Percentiles rank a stretch among this genome's conserved stretches.
Conservation (phyloP, 106 monocot species). For the Apostasia shenzhenica region DNA sequence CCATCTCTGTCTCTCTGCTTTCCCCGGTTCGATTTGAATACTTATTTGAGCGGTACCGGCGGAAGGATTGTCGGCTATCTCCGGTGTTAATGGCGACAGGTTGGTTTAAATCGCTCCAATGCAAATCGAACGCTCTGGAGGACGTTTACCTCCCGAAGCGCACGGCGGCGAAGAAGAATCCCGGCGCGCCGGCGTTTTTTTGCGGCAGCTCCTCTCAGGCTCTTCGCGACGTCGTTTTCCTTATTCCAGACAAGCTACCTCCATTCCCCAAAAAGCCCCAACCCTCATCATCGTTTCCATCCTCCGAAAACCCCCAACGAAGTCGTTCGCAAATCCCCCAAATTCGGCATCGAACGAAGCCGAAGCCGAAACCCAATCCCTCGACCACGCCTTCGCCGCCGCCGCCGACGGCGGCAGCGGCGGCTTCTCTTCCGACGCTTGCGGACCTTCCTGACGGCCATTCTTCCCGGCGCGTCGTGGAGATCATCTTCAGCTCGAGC, state of each 20-base stretch:
- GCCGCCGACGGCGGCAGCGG: slow-evolving; percentile 10
- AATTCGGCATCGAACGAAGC: slow-evolving; percentile 11
- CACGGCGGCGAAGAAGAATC: slow-evolving; percentile 8
- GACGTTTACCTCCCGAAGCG: slow-evolving; percentile 29
- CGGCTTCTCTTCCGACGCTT: slow-evolving; percentile 25
- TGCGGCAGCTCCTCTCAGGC: slow-evolving; percentile 27
- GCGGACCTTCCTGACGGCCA: slow-evolving; percentile 49
- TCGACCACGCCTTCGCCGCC: slow-evolving; percentile 12
- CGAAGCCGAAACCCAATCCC: slow-evolving; percentile 10
- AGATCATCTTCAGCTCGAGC: slow-evolving; percentile 72
- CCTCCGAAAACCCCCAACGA: neutral
- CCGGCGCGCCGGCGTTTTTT: slow-evolving; percentile 9
- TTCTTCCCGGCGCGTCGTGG: slow-evolving; percentile 66
- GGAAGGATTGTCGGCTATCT: neutral
- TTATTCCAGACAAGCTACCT: slow-evolving; percentile 18
- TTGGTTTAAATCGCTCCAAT: slow-evolving; percentile 45
- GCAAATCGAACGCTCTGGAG: slow-evolving; percentile 40
- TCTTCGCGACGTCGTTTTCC: slow-evolving; percentile 28
- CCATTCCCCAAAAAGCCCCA: slow-evolving; percentile 13
- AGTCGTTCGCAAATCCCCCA: slow-evolving; percentile 6
- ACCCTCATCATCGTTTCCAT: neutral
- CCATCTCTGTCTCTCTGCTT: neutral
- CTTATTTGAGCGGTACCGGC: neutral
- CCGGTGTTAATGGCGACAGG: slow-evolving; percentile 21
- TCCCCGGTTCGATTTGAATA: neutral